Base-by-base conservation (phyloP, 805 yeast genomes). In the Lipomyces orientalis region DNA sequence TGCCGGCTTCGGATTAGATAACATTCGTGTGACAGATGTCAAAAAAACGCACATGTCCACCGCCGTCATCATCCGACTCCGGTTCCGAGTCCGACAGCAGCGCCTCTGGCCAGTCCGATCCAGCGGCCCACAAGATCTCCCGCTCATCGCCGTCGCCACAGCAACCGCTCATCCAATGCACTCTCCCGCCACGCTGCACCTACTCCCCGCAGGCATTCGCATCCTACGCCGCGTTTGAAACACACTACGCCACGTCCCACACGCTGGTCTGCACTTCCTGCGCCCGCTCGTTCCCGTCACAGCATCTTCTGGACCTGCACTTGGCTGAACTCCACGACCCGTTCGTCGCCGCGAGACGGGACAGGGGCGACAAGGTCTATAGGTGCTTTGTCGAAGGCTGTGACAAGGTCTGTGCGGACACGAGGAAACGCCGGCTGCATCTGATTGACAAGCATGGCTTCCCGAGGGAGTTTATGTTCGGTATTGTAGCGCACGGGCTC, bases 301-400 rank as follows among this genome's bases (percentile, higher is more conserved):
- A 79, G 10, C 73, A 67, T 52, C 70, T 83, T 7, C 75, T 87
- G 25, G 79, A 81, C 4, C 71, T 86, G 16, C 90, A 87, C 70
- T 79, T 86, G 1, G 79, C 80, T 33, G 90, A 87, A 69, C 77
- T 78, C 64, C 90, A 87, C 71, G 83, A 85, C 73, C 85, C 88
- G 2, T 82, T 86, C 56, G 72, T 76, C 4, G 68, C 69, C 25
- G 78, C 81, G 2, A 72, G 75, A 58, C 73, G 76, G 58, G 83
- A 80, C 34, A 70, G 76, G 10, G 86, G 86, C 0, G 81, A 77
- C 14, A 77, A 80, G 62, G 74, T 80, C 12, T 84, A 77, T 64
- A 75, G 73, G 37, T 87, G 90, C 67, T 81, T 85, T 56, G 79
- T 77, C 5, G 70, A 71, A 16, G 76, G 72, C 2, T 87, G 90